A percentile compares a stretch with the other conserved stretches of the same genome.
Conservation (phyloP, 345 rosid species). For the Acer saccharum region DNA sequence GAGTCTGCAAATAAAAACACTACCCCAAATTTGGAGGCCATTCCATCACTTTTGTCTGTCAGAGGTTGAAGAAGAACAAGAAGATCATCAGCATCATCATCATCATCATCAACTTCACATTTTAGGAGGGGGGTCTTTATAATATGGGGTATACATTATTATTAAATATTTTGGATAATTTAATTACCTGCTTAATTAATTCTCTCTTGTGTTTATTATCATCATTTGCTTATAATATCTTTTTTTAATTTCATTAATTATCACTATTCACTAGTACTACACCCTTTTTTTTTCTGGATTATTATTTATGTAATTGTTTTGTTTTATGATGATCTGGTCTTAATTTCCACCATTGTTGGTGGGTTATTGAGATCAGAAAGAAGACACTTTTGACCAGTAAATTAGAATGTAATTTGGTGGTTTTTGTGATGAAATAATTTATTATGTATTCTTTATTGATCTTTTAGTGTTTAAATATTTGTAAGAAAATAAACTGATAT, state of each 20-base stretch:
- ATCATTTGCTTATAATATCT: slow-evolving; percentile 8
- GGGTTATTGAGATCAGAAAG: slow-evolving; percentile 6
- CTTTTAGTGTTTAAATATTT: slow-evolving; percentile 15
- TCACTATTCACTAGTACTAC: slow-evolving; percentile 8
- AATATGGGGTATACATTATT: not conserved
- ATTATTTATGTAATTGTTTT: slow-evolving; percentile 6
- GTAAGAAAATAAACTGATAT: not conserved
- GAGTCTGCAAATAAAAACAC: slow-evolving; percentile 39
- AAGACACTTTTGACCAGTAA: slow-evolving; percentile 13
- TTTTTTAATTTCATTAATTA: slow-evolving; percentile 6
- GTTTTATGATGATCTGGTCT: not conserved
- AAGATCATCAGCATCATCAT: not conserved
- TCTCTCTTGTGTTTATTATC: slow-evolving; percentile 19
- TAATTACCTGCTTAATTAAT: slow-evolving; percentile 17
- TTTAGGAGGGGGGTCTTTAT: not conserved
- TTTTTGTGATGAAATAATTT: slow-evolving; percentile 14
- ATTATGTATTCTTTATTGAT: slow-evolving; percentile 24
- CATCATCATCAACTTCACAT: not conserved
- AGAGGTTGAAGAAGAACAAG: slow-evolving; percentile 34
- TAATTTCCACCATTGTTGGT: not conserved
- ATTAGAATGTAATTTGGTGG: too few relatives aligned
- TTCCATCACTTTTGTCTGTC: slow-evolving; percentile 76
- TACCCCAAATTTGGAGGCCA: slow-evolving; percentile 56
- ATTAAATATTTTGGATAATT: slow-evolving; percentile 18
- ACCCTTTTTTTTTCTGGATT: not conserved